These are phyloP conservation scores for Picea glauca DNA, from an alignment of 75 land plant genomes.

Conservation along the genomic window DNA sequence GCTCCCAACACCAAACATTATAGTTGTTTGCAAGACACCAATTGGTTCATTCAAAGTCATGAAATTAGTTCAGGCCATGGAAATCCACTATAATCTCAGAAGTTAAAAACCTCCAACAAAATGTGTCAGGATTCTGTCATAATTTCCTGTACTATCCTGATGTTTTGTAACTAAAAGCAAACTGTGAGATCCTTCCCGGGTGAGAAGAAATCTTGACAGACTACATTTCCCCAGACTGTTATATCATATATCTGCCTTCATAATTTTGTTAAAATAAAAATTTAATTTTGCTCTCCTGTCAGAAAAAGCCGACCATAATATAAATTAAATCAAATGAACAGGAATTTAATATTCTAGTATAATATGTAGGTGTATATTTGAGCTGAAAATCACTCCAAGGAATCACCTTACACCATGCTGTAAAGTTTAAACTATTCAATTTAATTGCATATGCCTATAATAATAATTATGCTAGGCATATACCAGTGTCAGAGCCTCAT, in stretches of 20 bases:
- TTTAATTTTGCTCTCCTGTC: background rate
- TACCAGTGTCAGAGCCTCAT: slow-evolving; percentile 22
- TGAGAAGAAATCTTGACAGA: background rate
- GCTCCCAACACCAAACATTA: too few relatives aligned
- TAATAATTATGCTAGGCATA: background rate
- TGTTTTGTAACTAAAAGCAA: background rate
- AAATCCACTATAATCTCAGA: too few relatives aligned
- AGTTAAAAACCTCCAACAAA: background rate
- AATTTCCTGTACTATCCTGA: background rate
- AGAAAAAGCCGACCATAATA: background rate
- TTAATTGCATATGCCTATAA: background rate
- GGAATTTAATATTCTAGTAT: too few relatives aligned
- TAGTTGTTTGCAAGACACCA: too few relatives aligned
- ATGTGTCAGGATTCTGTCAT: background rate
- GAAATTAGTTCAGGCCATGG: background rate
- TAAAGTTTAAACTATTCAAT: background rate
- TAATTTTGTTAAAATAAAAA: background rate
- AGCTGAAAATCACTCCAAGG: background rate
- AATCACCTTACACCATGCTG: background rate
- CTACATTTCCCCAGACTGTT: background rate
- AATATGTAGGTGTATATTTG: too few relatives aligned
- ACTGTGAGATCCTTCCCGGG: too few relatives aligned
- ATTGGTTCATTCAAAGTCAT: background rate
- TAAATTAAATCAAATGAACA: too few relatives aligned
- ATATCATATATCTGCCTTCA: background rate